phyloP scores from a whole-genome alignment of 257 asterid genomes.

The Plantago major region DNA sequence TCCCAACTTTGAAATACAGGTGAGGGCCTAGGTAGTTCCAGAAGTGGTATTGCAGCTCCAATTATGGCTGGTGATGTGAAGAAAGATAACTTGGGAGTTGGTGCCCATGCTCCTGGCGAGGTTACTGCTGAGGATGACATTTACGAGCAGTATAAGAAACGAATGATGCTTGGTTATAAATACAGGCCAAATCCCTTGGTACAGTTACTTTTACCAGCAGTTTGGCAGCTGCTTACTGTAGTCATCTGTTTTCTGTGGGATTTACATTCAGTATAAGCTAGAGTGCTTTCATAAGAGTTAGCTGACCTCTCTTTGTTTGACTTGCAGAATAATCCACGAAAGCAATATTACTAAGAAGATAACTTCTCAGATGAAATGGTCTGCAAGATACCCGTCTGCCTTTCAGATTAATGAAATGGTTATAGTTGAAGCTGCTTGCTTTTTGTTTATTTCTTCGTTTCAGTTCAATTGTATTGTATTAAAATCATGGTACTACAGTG shows the following conservation, averaged over 20 bases:
- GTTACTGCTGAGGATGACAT: constrained; percentile 87
- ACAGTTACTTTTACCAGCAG: constrained; percentile 9
- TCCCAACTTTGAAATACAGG: constrained; percentile 29
- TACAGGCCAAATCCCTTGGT: constrained; percentile 94
- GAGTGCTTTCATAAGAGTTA: not conserved
- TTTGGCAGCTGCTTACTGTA: not conserved
- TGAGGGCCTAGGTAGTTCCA: constrained; percentile 90
- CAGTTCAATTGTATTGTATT: too few relatives aligned
- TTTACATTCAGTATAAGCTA: not conserved
- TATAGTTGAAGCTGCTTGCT: too few relatives aligned
- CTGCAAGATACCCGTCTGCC: too few relatives aligned
- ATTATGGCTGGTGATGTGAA: constrained; percentile 78
- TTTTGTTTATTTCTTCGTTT: too few relatives aligned
- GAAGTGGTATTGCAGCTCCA: constrained; percentile 80
- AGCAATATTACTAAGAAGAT: constrained; percentile 49
- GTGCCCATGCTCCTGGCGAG: constrained; percentile 87
- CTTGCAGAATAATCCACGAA: constrained; percentile 78
- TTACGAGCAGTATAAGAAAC: constrained; percentile 90
- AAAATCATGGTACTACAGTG: too few relatives aligned
- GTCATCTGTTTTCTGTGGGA: not conserved
- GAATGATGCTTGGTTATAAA: constrained; percentile 93
- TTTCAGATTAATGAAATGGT: too few relatives aligned
- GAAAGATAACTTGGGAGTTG: constrained; percentile 82
- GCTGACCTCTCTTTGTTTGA: not conserved
- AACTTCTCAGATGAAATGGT: too few relatives aligned